Evolutionary conservation across 129 eudicot genomes (phyloP).

Genomic region (Arctium minus): DNA sequence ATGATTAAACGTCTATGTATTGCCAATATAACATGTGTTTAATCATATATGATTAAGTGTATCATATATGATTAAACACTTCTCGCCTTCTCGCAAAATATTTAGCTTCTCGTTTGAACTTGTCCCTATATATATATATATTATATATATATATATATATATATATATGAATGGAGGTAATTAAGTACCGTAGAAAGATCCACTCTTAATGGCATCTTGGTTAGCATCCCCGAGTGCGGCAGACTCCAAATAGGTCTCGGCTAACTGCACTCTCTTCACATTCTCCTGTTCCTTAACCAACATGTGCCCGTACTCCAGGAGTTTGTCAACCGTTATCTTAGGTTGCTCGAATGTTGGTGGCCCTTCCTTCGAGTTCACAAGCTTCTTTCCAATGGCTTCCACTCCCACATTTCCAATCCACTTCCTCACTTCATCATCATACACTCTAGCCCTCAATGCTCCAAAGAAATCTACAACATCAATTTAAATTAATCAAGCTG

Average conservation of each 20-base stretch:
- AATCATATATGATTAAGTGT: too few relatives aligned
- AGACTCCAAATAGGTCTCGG: conserved; percentile 70
- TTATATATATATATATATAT: background rate
- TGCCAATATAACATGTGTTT: too few relatives aligned
- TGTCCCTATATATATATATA: background rate
- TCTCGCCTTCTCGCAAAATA: too few relatives aligned
- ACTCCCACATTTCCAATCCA: conserved; percentile 64
- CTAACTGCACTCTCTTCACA: conserved; percentile 97
- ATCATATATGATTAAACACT: too few relatives aligned
- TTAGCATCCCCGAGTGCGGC: conserved; percentile 98
- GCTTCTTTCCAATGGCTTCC: conserved; percentile 63
- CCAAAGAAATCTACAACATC: conserved; percentile 75
- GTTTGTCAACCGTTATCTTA: conserved; percentile 72
- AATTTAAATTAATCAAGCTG: too few relatives aligned
- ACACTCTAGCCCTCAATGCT: conserved; percentile 97
- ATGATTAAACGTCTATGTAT: too few relatives aligned
- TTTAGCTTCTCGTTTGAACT: too few relatives aligned
- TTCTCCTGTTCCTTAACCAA: conserved; percentile 91
- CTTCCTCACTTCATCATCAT: conserved; percentile 88
- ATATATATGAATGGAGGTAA: background rate
- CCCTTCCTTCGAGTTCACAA: conserved; percentile 91
- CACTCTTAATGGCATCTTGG: conserved; percentile 59
- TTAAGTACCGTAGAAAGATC: conserved; percentile 70
- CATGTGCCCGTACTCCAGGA: conserved; percentile 78
- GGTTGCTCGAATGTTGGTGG: conserved; percentile 87